Evolutionary conservation across 148 eudicot species (phyloP), one percentile per base, ranked within the genome.

Genomic region (Pharnaceum exiguum): DNA sequence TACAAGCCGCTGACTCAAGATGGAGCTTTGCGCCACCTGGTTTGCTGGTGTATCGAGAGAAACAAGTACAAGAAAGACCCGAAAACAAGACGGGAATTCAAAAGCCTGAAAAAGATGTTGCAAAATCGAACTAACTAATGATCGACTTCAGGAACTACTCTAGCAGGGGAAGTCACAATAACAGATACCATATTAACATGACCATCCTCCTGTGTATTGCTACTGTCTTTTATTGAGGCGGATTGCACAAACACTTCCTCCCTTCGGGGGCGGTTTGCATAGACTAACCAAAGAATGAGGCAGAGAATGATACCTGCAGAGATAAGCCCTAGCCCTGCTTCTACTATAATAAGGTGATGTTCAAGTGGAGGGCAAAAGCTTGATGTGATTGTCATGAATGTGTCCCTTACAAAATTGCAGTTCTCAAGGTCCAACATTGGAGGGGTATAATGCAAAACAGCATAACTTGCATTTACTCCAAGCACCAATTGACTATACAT

Each of bases 221-320:
- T 36, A 23, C 68, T 57, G 61, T 73, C 67, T 51, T 63, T 68
- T 50, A 65, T 62, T 71, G 76, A 71, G 0, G 82, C 62, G 39
- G 76, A 54, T 67, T 73, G 72, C 32, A 65, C 90, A 81, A 87
- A 81, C 95, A 71, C 83, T 63, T 93, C 89, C 99, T 86, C 96
- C 95, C 94, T 81, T 79, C 50, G 87, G 83, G 95, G 96, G 90
- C 78, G 89, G 87, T 89, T 82, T 60, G 96, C 85, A 59, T 81
- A 79, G 48, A 86, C 65, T 44, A 94, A 70, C 91, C 99, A 94
- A 51, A 94, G 74, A 5, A 79, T 76, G 46, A 94, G 95, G 57
- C 99, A 79, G 13, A 94, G 91, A 89, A 86, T 77, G 36, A 94
- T 80, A 43, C 99, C 99, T 12, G 82, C 82, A 0, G 99, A 86